Base-by-base conservation (phyloP, 108 stramenopile genomes). In the Chaetoceros tenuissimus region DNA sequence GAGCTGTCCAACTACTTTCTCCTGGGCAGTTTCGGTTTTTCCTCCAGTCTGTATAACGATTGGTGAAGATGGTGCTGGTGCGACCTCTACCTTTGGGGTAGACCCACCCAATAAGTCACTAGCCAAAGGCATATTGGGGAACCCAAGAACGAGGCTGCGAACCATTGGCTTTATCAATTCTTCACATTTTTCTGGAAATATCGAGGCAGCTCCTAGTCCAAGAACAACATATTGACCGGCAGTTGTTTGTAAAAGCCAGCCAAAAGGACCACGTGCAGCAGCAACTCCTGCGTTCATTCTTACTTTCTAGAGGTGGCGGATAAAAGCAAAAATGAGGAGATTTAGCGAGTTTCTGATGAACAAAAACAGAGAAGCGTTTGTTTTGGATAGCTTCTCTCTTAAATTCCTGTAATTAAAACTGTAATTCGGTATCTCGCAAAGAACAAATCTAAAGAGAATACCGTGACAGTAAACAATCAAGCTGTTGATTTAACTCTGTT, bases 161-260 rank as follows among this genome's bases (percentile, higher is more conserved):
- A 66, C 3, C 3, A 57, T 3, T 10, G 65, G 65, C 1, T 18
- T 28, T 22, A 66, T 27, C 29, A 48, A 21, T 22, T 44, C 22
- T 16, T 60, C 43, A 8, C 63, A 58, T 46, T 68, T 62, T 45
- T 75, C 74, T 0, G 74, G 74, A 45, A 72, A 71, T 28, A 70
- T 24, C 20, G 69, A 48, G 31, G 59, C 59, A 2, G 62, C 71
- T 10, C 75, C 85, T 28, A 80, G 28, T 3, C 77, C 75, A 0
- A 86, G 49, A 18, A 77, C 59, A 18, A 79, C 23, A 76, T 79
- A 86, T 61, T 86, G 85, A 3, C 77, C 75, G n/a, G 78, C 31
- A 17, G 74, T 57, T n/a, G 71, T 50, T 40, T 61, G 62, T 13
- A 74, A 52, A 25, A 68, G 27, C 29, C 60, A 52, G 28, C 48